phyloP scores from a whole-genome alignment of 768 basidiomycete species.

The Dioszegia aurantiaca region DNA sequence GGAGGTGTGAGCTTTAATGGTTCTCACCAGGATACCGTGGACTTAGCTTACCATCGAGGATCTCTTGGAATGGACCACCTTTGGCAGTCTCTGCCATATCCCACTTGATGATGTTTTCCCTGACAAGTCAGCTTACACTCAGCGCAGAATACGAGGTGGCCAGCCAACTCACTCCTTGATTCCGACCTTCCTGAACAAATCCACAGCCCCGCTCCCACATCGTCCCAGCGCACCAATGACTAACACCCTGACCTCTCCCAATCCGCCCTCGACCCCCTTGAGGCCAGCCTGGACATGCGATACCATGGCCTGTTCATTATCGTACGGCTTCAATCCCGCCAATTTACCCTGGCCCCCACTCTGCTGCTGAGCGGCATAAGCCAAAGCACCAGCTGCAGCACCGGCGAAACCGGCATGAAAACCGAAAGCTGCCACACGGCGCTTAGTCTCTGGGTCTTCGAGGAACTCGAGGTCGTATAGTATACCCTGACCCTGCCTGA shows the following conservation, averaged over 20 bases:
- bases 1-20: conserved; percentile 1
- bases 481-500: conserved; percentile 72
- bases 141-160: neutral
- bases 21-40: neutral
- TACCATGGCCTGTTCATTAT: conserved; percentile 82
- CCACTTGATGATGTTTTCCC: conserved; percentile 94
- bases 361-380: conserved; percentile 65
- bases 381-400: conserved; percentile 75
- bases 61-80: conserved; percentile 92
- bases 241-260: conserved; percentile 65
- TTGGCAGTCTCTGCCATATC: conserved; percentile 94
- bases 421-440: conserved; percentile 95
- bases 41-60: conserved; percentile 63
- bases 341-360: conserved; percentile 57
- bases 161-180: conserved; percentile 71
- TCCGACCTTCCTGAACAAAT: conserved; percentile 94
- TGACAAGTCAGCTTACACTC: conserved; percentile 49
- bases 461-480: conserved; percentile 96
- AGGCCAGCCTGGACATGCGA: conserved; percentile 64
- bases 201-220: conserved; percentile 91
- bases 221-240: conserved; percentile 95
- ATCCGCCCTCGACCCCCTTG: conserved; percentile 57
- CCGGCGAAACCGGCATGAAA: conserved; percentile 99
- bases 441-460: conserved; percentile 67
- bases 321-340: conserved; percentile 72